phyloP scores from a whole-genome alignment of 805 yeast species.

The Candida nitratophila region DNA sequence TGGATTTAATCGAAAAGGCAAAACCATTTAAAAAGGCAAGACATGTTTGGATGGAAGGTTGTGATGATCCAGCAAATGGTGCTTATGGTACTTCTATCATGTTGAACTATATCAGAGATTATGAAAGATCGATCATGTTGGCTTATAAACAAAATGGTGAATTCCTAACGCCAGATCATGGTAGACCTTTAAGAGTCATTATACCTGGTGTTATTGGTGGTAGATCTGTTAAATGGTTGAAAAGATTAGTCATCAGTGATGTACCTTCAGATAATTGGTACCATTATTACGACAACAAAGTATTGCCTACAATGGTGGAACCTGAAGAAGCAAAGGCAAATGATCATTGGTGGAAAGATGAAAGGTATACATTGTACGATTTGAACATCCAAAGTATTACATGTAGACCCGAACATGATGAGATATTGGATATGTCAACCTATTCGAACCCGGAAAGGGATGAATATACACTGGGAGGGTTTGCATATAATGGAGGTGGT shows the following conservation, averaged over 20 bases:
- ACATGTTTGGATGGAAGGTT: conserved; percentile 29
- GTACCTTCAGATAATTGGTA: conserved; percentile 29
- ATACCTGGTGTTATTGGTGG: conserved; percentile 34
- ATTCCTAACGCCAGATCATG: conserved; percentile 28
- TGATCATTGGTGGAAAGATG: conserved; percentile 31
- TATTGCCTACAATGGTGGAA: conserved; percentile 28
- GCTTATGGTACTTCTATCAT: conserved; percentile 27
- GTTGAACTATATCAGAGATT: conserved; percentile 26
- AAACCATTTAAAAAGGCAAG: conserved; percentile 22
- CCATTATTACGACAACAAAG: conserved; percentile 29
- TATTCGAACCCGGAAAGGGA: conserved; percentile 5
- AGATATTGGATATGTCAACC: conserved; percentile 8
- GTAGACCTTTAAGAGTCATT: conserved; percentile 27
- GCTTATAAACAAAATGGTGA: conserved; percentile 31
- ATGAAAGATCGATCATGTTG: conserved; percentile 26
- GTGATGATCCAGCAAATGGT: conserved; percentile 26
- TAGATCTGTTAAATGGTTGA: conserved; percentile 31
- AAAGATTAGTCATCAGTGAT: conserved; percentile 21
- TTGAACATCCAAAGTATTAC: conserved; percentile 28
- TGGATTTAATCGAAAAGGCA: conserved; percentile 22
- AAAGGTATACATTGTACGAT: conserved; percentile 29
- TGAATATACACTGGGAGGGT: conserved; percentile 22
- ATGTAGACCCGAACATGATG: conserved; percentile 25
- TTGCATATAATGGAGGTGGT: conserved; percentile 32
- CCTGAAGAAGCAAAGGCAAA: conserved; percentile 26